Base-by-base conservation (phyloP, 148 eudicot species). In the Silene conica region DNA sequence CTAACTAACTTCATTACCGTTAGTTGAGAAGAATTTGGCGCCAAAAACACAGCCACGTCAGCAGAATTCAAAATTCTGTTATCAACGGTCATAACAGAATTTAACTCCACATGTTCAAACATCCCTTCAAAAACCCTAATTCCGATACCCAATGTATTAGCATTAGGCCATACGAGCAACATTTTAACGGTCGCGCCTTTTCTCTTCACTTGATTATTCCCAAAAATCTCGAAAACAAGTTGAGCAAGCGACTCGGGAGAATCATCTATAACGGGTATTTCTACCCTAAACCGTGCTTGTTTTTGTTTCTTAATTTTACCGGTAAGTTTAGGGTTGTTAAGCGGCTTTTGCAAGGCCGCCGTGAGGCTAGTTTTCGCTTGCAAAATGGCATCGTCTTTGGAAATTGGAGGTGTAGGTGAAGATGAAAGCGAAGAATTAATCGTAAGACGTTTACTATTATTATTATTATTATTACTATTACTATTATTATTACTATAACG, bases 341-440 rank as follows among this genome's bases (percentile, higher is more conserved):
- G 92, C 10, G 95, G 92, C 82, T 88, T 94, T 41, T 87, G 87
- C 8, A 94, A 70, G 77, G 89, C 74, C 82, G 91, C 66, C 41
- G 87, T 82, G 68, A 94, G 92, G 78, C 87, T 84, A 14, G 85
- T 80, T 75, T 87, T 91, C 68, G 96, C 97, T 86, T 94, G 98
- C 28, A 79, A 74, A 66, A 94, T 82, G 22, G 98, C 98, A 77
- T 89, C 97, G 73, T 90, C 88, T 80, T 83, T 90, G 43, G 92
- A 79, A 45, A 82, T 77, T 65, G 98, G 98, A 0, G 96, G 98
- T 16, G 81, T 77, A 18, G 90, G 77, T 23, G 76, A 77, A 69
- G 81, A 72, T 16, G 92, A 80, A n/a, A 83, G 45, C 43, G 88
- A 78, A 60, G 85, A 86, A 3, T 76, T 83, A 14, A n/a, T n/a